Conservation (phyloP, 805 yeast genomes). For the Cyberlindnera petersonii region DNA sequence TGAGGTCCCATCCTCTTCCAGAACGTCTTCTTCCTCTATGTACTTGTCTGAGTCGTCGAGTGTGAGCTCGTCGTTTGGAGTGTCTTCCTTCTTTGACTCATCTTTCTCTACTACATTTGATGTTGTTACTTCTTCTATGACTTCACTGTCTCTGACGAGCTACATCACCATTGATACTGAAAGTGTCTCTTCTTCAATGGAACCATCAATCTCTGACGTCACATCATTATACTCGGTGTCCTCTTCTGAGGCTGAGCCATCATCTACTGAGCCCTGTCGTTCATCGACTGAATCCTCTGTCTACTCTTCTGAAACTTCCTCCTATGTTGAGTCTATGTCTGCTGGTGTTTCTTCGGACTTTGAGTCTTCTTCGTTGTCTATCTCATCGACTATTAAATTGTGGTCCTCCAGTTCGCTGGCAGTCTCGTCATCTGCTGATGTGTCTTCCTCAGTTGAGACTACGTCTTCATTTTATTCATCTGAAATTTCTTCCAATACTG, state of each 20-base stretch:
- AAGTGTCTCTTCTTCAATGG: background rate
- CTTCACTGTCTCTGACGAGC: background rate
- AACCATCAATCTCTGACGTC: background rate
- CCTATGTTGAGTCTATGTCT: slow-evolving; percentile 1
- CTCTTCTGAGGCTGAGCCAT: background rate
- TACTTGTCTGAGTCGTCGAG: background rate
- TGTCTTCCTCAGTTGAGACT: background rate
- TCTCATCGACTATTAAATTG: background rate
- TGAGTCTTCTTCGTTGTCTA: too few species aligned
- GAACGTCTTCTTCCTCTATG: background rate
- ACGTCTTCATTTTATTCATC: background rate
- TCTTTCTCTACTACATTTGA: too few species aligned
- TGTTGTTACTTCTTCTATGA: background rate
- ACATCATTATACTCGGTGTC: background rate
- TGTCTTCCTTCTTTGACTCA: background rate
- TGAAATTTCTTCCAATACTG: too few species aligned
- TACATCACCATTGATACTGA: too few species aligned
- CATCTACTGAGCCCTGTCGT: slow-evolving; percentile 2
- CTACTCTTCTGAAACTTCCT: background rate
- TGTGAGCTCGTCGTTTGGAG: background rate
- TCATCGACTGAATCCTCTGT: slow-evolving; percentile 1
- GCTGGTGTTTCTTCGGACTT: slow-evolving; percentile 1
- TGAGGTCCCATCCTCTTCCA: background rate
- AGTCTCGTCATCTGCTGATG: background rate
- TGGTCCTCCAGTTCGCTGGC: background rate